Percentiles rank a stretch among this genome's conserved stretches.
These are phyloP conservation scores for Musa troglodytarum DNA, from an alignment of 176 grass and related monocot species.

Conservation along the genomic window DNA sequence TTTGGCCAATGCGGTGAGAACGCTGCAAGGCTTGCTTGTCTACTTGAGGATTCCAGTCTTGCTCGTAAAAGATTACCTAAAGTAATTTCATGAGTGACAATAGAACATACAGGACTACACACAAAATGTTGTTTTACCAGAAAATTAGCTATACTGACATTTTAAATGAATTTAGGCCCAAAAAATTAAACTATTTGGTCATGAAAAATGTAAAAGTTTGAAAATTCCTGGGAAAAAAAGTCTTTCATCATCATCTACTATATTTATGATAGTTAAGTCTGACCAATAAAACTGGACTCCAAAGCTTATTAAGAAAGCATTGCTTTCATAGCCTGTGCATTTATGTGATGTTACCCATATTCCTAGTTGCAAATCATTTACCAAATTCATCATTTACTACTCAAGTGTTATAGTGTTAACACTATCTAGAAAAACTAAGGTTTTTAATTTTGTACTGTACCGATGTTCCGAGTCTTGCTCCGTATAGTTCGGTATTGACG, in stretches of 20 bases:
- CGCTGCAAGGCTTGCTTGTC: slow-evolving; percentile 96
- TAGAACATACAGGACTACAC: not conserved
- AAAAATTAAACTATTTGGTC: not conserved
- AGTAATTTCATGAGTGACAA: slow-evolving; percentile 1
- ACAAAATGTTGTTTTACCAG: not conserved
- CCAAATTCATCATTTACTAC: not conserved
- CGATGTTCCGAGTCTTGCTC: too few species aligned
- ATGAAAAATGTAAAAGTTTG: too few species aligned
- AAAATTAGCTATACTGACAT: too few species aligned
- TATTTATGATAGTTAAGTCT: too few species aligned
- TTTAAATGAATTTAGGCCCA: too few species aligned
- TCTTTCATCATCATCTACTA: too few species aligned
- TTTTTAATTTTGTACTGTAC: too few species aligned
- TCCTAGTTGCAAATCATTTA: not conserved
- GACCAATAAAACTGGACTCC: too few species aligned
- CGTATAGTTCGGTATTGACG: too few species aligned
- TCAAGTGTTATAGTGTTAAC: not conserved
- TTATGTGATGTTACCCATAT: not conserved
- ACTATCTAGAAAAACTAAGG: too few species aligned
- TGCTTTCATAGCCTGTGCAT: not conserved
- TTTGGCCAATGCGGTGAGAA: slow-evolving; percentile 89
- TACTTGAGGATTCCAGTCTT: slow-evolving; percentile 98
- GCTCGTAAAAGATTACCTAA: slow-evolving; percentile 97
- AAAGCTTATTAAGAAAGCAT: too few species aligned
- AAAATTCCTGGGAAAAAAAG: too few species aligned